A percentile compares a stretch with the other conserved stretches of the same genome.
Evolutionary conservation across 73 alveolate genomes (phyloP).

Genomic region (Stentor roeselii): DNA sequence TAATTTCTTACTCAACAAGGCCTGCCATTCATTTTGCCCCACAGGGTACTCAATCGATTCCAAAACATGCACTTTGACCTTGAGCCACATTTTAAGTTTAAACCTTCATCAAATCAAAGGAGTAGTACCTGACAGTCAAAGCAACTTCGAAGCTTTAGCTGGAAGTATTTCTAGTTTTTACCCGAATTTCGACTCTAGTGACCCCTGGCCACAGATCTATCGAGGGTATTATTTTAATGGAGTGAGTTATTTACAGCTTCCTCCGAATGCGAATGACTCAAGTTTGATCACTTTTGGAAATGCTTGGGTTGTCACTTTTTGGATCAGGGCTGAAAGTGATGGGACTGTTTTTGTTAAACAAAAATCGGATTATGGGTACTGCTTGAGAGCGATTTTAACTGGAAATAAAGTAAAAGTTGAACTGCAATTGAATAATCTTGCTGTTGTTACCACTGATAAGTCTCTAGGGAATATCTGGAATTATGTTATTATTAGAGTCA

Average conservation of each 20-base stretch:
- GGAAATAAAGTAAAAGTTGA: neutral
- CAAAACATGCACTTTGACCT: neutral
- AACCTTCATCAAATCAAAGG: neutral
- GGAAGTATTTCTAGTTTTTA: neutral
- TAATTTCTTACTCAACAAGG: neutral
- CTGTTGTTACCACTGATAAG: neutral
- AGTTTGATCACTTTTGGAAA: neutral
- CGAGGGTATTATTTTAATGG: constrained; percentile 16
- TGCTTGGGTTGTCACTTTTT: neutral
- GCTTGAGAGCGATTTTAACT: neutral
- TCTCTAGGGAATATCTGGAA: neutral
- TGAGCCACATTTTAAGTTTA: neutral
- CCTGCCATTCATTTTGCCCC: neutral
- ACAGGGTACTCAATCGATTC: neutral
- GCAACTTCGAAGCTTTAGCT: neutral
- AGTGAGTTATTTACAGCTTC: neutral
- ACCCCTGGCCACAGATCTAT: neutral
- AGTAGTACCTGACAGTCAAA: neutral
- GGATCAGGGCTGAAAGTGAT: neutral
- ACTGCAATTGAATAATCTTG: neutral
- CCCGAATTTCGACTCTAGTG: neutral
- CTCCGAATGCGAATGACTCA: neutral
- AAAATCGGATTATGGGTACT: neutral
- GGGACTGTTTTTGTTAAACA: neutral
- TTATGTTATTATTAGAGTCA: neutral